Conservation (phyloP, 768 basidiomycete species). For the Panus rudis region DNA sequence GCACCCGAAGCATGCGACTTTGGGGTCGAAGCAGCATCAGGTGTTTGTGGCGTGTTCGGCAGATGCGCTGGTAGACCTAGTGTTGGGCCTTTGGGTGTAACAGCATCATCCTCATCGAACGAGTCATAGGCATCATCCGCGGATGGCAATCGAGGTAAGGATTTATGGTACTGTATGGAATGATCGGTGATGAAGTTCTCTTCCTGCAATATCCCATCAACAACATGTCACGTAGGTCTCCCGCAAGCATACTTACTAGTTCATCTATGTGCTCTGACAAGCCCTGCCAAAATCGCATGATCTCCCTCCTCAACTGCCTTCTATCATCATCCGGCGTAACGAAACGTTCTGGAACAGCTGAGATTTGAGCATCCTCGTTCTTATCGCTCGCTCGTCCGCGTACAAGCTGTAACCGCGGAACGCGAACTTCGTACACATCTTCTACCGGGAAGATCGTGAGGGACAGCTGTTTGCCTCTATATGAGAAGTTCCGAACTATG, state of each 20-base stretch:
- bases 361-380: conserved; percentile 6
- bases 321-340: conserved; percentile 30
- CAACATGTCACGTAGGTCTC: too few species aligned
- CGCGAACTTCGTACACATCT: conserved; percentile 54
- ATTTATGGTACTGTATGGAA: conserved; percentile 31
- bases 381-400: conserved; percentile 13
- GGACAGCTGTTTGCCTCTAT: conserved; percentile 30
- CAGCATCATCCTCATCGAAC: conserved; percentile 12
- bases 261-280: conserved; percentile 54
- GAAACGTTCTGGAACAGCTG: neutral
- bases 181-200: conserved; percentile 23
- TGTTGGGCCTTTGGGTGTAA: conserved; percentile 17
- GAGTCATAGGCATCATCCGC: conserved; percentile 41
- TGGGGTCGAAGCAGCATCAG: neutral
- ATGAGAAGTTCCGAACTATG: conserved; percentile 35
- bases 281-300: conserved; percentile 61
- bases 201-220: too few species aligned
- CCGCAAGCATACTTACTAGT: conserved; percentile 52
- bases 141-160: conserved; percentile 54
- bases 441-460: conserved; percentile 40
- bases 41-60: conserved; percentile 12
- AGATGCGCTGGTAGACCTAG: conserved; percentile 13
- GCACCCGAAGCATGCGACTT: neutral
- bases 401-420: conserved; percentile 54
- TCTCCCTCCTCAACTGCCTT: conserved; percentile 48